Percentiles rank a stretch among this genome's conserved stretches.
Conservation (phyloP, 306 rosid genomes). For the Quercus rubra region DNA sequence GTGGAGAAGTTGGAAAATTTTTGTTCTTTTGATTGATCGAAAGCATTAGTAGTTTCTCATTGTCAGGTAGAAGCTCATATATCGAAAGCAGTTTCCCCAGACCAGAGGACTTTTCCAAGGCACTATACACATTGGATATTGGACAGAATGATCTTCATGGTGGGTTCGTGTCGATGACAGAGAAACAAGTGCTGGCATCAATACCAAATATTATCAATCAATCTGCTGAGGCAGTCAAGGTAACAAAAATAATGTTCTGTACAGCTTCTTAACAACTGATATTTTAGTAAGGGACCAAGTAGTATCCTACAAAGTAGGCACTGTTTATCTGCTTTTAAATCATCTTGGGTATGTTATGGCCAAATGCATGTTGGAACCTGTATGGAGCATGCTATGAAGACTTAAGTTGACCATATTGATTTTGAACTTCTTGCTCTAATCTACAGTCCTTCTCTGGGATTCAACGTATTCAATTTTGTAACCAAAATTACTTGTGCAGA, state of each 20-base stretch:
- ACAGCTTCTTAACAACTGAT: not conserved
- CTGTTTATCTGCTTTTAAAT: not conserved
- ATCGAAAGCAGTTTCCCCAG: slow-evolving; percentile 8
- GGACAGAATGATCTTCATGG: slow-evolving; percentile 31
- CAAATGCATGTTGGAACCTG: not conserved
- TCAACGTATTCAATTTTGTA: not conserved
- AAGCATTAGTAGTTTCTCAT: not conserved
- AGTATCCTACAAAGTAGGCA: not conserved
- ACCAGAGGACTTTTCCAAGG: slow-evolving; percentile 27
- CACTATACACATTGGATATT: slow-evolving; percentile 27
- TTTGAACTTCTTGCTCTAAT: not conserved
- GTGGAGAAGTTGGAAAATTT: not conserved
- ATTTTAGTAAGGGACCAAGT: not conserved
- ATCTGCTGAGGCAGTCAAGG: slow-evolving; percentile 14
- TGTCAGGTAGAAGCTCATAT: slow-evolving; percentile 2
- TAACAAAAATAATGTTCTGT: not conserved
- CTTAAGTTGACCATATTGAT: not conserved
- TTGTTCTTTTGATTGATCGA: slow-evolving; percentile 1
- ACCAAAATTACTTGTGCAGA: not conserved
- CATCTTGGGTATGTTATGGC: not conserved
- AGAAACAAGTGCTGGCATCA: slow-evolving; percentile 13
- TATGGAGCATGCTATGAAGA: not conserved
- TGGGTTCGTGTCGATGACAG: slow-evolving; percentile 8
- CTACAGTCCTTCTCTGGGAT: not conserved
- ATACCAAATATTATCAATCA: slow-evolving; percentile 8